Percentiles rank a stretch among this genome's conserved stretches.
phyloP scores from a whole-genome alignment of 2,329 filamentous ascomycete species.

The Monilinia laxa region DNA sequence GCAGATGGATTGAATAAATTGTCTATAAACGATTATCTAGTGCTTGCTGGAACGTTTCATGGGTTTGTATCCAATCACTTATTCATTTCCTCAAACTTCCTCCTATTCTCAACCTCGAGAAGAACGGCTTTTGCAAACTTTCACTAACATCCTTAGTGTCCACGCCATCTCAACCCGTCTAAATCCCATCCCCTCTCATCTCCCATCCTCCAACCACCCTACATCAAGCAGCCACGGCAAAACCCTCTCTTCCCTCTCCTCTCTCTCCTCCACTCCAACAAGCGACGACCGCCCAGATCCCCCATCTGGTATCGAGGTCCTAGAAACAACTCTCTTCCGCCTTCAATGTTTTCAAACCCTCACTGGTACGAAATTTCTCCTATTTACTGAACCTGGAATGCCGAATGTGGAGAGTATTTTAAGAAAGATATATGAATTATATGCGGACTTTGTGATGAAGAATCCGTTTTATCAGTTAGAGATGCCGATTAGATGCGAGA shows the following conservation, averaged over 20 bases:
- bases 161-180: constrained; percentile 55
- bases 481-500: constrained; percentile 94
- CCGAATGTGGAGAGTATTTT: constrained; percentile 84
- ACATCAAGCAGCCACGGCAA: constrained; percentile 52
- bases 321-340: constrained; percentile 92
- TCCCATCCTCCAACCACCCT: constrained; percentile 23
- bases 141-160: constrained; percentile 48
- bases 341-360: constrained; percentile 94
- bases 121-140: neutral
- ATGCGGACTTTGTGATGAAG: constrained; percentile 98
- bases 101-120: neutral
- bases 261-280: constrained; percentile 49
- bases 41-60: constrained; percentile 95
- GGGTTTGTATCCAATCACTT: constrained; percentile 58
- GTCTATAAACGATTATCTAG: constrained; percentile 92
- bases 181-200: constrained; percentile 19
- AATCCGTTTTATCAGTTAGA: constrained; percentile 98
- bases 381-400: constrained; percentile 77
- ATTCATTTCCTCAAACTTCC: constrained; percentile 34
- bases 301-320: constrained; percentile 80
- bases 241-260: constrained; percentile 60
- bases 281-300: constrained; percentile 54
- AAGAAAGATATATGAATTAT: constrained; percentile 86
- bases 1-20: constrained; percentile 83
- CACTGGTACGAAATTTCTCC: constrained; percentile 91